Evolutionary conservation across 495 filamentous ascomycete species (phyloP).

Genomic region (Articulospora tetracladia): DNA sequence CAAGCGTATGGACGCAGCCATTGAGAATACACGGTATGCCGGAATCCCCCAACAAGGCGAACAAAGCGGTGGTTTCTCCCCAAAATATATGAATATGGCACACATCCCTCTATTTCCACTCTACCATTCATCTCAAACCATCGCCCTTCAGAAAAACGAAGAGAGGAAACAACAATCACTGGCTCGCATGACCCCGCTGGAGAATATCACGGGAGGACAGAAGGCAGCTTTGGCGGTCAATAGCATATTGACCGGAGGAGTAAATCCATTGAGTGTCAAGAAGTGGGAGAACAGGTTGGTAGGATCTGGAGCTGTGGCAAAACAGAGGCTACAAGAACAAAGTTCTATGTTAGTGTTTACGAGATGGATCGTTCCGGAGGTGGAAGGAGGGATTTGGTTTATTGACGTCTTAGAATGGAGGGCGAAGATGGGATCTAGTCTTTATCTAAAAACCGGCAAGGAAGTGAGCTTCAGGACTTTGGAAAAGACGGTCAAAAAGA

Average conservation of each 20-base stretch:
- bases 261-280: background rate
- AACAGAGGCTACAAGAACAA: background rate
- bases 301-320: background rate
- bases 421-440: background rate
- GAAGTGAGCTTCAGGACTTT: background rate
- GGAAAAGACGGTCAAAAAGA: background rate
- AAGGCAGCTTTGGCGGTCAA: background rate
- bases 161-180: background rate
- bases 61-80: background rate
- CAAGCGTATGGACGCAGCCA: background rate
- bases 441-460: background rate
- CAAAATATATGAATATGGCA: background rate
- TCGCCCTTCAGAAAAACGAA: background rate
- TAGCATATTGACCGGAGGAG: background rate
- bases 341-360: background rate
- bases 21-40: background rate
- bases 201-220: background rate
- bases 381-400: background rate
- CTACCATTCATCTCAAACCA: background rate
- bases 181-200: background rate
- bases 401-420: background rate
- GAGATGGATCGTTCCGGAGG: background rate
- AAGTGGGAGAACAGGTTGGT: background rate
- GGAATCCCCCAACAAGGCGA: background rate
- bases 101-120: conserved; percentile 2